These are phyloP conservation scores for Penicillium sp. DNA, from an alignment of 2,329 filamentous ascomycete genomes.

Conservation along the genomic window DNA sequence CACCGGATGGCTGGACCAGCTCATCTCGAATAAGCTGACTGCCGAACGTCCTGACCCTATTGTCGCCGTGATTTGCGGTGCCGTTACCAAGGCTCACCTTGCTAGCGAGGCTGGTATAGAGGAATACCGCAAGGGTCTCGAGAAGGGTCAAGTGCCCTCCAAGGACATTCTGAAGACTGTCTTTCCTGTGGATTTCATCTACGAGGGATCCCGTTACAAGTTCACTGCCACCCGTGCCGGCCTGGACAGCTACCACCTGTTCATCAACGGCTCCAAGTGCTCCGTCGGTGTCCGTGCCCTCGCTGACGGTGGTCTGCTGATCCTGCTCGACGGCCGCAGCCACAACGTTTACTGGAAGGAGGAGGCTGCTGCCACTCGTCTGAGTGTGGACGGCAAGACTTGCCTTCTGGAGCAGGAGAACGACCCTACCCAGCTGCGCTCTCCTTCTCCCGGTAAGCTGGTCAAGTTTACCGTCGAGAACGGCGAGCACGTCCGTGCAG, in stretches of 20 bases:
- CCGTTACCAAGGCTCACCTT: slow-evolving; percentile 90
- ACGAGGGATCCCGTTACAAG: slow-evolving; percentile 94
- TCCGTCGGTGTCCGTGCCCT: slow-evolving; percentile 89
- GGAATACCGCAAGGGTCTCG: slow-evolving; percentile 84
- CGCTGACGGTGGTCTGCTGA: slow-evolving; percentile 88
- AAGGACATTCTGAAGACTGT: slow-evolving; percentile 98
- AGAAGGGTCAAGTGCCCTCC: slow-evolving; percentile 95
- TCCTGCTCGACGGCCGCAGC: slow-evolving; percentile 86
- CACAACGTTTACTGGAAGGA: slow-evolving; percentile 99
- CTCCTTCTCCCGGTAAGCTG: slow-evolving; percentile 93
- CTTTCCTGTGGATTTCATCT: slow-evolving; percentile 98
- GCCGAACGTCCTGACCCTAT: slow-evolving; percentile 93
- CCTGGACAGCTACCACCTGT: slow-evolving; percentile 91
- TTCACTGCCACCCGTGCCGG: slow-evolving; percentile 95
- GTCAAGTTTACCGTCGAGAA: slow-evolving; percentile 98
- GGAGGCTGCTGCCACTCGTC: slow-evolving; percentile 89
- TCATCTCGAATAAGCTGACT: slow-evolving; percentile 96
- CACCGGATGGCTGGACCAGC: slow-evolving; percentile 96
- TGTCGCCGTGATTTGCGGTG: slow-evolving; percentile 92
- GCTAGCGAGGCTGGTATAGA: slow-evolving; percentile 86
- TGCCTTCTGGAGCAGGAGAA: slow-evolving; percentile 98
- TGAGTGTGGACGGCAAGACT: slow-evolving; percentile 97
- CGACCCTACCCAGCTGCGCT: slow-evolving; percentile 93
- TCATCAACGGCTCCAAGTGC: slow-evolving; percentile 98
- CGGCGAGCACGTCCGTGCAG: slow-evolving; percentile 87